Conservation (phyloP, 2,329 filamentous ascomycete genomes). For the Alternaria angustiovoidea region DNA sequence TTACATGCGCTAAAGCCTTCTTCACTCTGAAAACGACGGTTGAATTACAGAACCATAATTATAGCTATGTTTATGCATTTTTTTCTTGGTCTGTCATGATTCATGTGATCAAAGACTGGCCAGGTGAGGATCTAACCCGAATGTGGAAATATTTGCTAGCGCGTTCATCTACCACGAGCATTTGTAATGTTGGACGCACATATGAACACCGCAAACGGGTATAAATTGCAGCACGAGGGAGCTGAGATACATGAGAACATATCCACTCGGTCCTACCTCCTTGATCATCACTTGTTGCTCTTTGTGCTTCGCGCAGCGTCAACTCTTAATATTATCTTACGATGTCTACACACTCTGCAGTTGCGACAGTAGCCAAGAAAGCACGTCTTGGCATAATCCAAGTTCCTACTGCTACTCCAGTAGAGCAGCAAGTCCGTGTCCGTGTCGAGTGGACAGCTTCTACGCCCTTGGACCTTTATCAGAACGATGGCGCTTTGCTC, state of each 20-base stretch:
- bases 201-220: no score
- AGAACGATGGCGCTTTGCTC: conserved; percentile 67
- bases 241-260: not conserved
- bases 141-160: conserved; percentile 17
- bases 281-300: not conserved
- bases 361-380: conserved; percentile 52
- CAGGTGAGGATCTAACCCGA: not conserved
- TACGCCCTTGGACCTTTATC: conserved; percentile 68
- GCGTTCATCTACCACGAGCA: not conserved
- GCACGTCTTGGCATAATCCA: conserved; percentile 47
- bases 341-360: conserved; percentile 50
- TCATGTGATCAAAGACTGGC: not conserved
- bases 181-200: conserved; percentile 9
- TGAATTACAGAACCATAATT: not conserved
- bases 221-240: no score
- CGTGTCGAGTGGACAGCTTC: conserved; percentile 67
- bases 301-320: not conserved
- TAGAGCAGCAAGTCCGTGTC: conserved; percentile 60
- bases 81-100: not conserved
- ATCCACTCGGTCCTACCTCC: not conserved
- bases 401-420: conserved; percentile 47
- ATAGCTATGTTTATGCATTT: no score
- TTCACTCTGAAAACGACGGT: not conserved
- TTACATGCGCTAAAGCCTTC: not conserved
- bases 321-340: not conserved